phyloP scores from a whole-genome alignment of 805 yeast species.

The Saturnispora saitoi region DNA sequence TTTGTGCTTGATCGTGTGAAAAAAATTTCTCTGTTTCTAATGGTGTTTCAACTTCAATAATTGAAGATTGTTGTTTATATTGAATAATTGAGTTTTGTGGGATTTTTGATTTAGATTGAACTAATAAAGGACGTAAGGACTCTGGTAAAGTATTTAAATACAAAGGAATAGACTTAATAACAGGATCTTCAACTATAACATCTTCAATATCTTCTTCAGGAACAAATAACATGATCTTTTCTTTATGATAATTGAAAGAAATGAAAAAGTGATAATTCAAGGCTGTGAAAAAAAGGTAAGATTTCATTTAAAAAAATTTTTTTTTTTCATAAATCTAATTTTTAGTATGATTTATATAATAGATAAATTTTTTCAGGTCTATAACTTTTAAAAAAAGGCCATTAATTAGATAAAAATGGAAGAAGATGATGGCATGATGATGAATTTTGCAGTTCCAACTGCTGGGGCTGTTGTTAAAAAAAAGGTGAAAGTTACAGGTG shows the following conservation, averaged over 20 bases:
- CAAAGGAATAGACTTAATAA: conserved; percentile 54
- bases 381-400: neutral
- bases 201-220: conserved; percentile 10
- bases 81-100: conserved; percentile 28
- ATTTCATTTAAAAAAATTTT: neutral
- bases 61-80: conserved; percentile 52
- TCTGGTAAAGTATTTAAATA: conserved; percentile 26
- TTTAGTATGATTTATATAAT: neutral
- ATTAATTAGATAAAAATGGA: neutral
- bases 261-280: neutral
- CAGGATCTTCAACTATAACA: conserved; percentile 33
- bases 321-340: neutral
- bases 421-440: conserved; percentile 59
- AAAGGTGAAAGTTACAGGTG: conserved; percentile 46
- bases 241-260: neutral
- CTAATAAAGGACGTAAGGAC: conserved; percentile 29
- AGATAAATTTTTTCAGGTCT: neutral
- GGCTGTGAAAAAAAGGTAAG: neutral
- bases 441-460: conserved; percentile 52
- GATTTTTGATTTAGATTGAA: conserved; percentile 51
- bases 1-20: conserved; percentile 52
- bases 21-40: conserved; percentile 59
- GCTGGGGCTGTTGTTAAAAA: conserved; percentile 16
- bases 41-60: conserved; percentile 72
- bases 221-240: conserved; percentile 11